Evolutionary conservation across 2,329 filamentous ascomycete species (phyloP), one percentile per base, ranked within the genome.

Genomic region (Fusarium coffeatum): DNA sequence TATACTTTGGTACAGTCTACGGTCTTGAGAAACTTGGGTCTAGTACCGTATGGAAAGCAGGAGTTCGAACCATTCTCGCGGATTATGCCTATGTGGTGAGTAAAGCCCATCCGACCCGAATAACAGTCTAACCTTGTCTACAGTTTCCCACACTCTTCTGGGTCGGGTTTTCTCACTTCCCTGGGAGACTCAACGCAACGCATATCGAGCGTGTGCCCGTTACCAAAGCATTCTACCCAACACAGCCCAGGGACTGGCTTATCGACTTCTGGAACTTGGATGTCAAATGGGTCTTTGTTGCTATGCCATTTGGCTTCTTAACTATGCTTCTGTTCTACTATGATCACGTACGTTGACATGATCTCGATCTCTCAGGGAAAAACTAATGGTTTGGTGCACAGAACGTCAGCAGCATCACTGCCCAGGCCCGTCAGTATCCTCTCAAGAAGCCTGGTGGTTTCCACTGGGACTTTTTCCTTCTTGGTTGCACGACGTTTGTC

Each of bases 271-370:
- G 54, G 54, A 50, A 49, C n/a, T 40, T 56, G 30, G 54, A 56
- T 11, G 15, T 37, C 1, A 37, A 56, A 49, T 56, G 54, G 54
- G 25, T 56, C 2, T 50, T 56, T 23, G 11, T 56, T 10, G 54
- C 54, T 1, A 15, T 56, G 3, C 54, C 54, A 3, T 56, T 56
- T 28, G 54, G 54, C 2, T 50, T 56, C 16, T 22, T 56, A 30
- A 56, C 54, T 8, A 56, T 56, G 54, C 54, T 56, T 15, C 18
- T 56, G 5, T 56, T 56, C n/a, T 56, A 56, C 13, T 56, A 56
- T 37, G 54, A 56, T 5, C 54, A 56, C 4, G 54, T 56, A 40
- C 3, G 54, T 40, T 13, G 3, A 40, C 20, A n/a, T 2, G 16
- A 9, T 16, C 13, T 30, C 6, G 6, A 28, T 28, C 27, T 28